Percentiles rank a stretch among this genome's conserved stretches.
Evolutionary conservation across 2,329 filamentous ascomycete genomes (phyloP).

Genomic region (Rhynchosporium agropyri): DNA sequence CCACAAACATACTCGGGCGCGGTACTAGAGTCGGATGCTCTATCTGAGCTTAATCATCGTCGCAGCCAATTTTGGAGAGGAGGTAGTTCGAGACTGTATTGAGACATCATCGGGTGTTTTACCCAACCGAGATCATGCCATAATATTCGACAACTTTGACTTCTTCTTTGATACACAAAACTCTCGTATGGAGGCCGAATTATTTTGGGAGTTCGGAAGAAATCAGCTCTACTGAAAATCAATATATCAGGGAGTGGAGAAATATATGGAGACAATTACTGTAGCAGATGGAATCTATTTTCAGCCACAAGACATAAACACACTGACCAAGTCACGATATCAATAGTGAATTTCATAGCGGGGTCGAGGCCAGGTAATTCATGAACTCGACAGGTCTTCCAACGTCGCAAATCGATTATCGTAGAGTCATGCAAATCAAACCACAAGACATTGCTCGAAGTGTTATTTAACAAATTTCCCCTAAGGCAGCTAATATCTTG

Average conservation of each 20-base stretch:
- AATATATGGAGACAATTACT: slow-evolving; percentile 10
- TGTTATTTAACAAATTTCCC: too few relatives aligned
- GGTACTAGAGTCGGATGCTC: slow-evolving; percentile 14
- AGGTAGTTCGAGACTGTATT: slow-evolving; percentile 28
- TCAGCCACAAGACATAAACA: slow-evolving; percentile 1
- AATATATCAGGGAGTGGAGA: slow-evolving; percentile 16
- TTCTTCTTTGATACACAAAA: background rate
- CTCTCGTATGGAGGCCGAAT: background rate
- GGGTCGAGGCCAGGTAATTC: background rate
- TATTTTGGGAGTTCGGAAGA: slow-evolving; percentile 12
- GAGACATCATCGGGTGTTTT: slow-evolving; percentile 22
- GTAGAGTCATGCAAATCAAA: too few relatives aligned
- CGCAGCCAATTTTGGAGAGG: slow-evolving; percentile 22
- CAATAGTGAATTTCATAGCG: slow-evolving; percentile 10
- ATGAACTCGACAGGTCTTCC: too few relatives aligned
- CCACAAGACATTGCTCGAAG: too few relatives aligned
- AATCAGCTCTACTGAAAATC: slow-evolving; percentile 8
- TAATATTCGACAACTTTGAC: slow-evolving; percentile 2
- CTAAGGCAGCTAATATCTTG: too few relatives aligned
- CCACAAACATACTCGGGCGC: background rate
- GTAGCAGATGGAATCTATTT: slow-evolving; percentile 21
- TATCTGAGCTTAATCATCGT: slow-evolving; percentile 7
- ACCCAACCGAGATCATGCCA: slow-evolving; percentile 26
- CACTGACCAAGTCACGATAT: background rate
- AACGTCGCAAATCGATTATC: too few relatives aligned